Evolutionary conservation across 306 rosid genomes (phyloP), one percentile per base, ranked within the genome.

Genomic region (Cicer bijugum): DNA sequence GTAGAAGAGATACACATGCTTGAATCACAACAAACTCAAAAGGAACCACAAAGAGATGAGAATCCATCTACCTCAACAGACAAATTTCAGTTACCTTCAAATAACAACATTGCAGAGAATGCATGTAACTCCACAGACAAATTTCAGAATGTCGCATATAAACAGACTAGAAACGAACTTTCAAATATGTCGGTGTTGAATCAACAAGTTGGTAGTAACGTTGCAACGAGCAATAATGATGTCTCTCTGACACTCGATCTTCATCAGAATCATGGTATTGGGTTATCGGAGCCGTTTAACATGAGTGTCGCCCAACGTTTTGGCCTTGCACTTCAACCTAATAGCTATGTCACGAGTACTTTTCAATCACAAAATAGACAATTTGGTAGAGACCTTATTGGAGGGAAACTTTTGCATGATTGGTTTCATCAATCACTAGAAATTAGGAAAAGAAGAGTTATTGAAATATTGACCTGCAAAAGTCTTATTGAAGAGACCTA

Each of bases 1-100:
- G 98, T 93, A 75, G 97, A 93, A 72, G 98, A 93, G 76, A 93
- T 93, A 66, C 89, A 90, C 69, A 86, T 55, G 85, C 91, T 87
- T 1, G 98, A 93, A 87, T 86, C 90, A 8, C 84, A 87, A 15
- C 92, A 92, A 79, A 77, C 79, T 16, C 92, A 84, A 33, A 88
- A 86, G 19, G 58, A 67, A 61, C 38, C 79, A 1, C 87, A 78
- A 8, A 90, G 81, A 79, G 90, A 80, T 0, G 91, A 92, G 47
- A 82, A 86, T 75, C 89, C 88, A 6, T 84, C 91, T 17, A 72
- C 90, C 39, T 80, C 92, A 8, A 45, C 75, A 8, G 80, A 19
- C 20, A 19, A 19, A 19, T 19, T 19, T 19, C 20, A 19, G 20
- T 19, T 19, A 19, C 20, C 20, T 19, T 19, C 20, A 19, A 19